Evolutionary conservation across 2,329 filamentous ascomycete species (phyloP).

Genomic region (Ophiostoma australiae): DNA sequence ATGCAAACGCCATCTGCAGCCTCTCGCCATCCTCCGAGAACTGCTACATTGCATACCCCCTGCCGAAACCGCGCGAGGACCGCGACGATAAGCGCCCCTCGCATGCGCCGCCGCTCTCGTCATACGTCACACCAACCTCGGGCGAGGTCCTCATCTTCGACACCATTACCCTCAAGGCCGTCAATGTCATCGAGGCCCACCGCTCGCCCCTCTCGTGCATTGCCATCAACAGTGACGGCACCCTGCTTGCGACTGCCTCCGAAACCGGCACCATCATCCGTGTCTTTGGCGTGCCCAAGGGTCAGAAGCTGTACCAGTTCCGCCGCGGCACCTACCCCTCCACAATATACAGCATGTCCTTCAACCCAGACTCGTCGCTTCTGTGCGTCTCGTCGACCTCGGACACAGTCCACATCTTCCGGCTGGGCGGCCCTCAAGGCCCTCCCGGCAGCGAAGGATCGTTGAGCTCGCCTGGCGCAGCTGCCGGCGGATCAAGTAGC

Average conservation of each 20-base stretch:
- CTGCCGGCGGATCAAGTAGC: background rate
- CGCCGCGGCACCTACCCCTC: slow-evolving; percentile 91
- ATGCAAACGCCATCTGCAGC: slow-evolving; percentile 84
- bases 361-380: slow-evolving; percentile 88
- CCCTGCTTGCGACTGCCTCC: slow-evolving; percentile 84
- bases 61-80: slow-evolving; percentile 68
- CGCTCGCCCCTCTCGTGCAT: slow-evolving; percentile 86
- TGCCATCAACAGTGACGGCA: slow-evolving; percentile 87
- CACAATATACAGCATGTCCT: slow-evolving; percentile 97
- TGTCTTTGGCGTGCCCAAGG: slow-evolving; percentile 86
- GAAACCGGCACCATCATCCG: slow-evolving; percentile 97
- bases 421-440: slow-evolving; percentile 54
- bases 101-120: slow-evolving; percentile 76
- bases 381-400: slow-evolving; percentile 94
- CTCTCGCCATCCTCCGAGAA: slow-evolving; percentile 92
- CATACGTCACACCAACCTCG: slow-evolving; percentile 75
- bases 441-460: slow-evolving; percentile 25
- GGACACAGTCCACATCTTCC: slow-evolving; percentile 95
- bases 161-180: slow-evolving; percentile 78
- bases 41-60: slow-evolving; percentile 90
- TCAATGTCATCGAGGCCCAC: slow-evolving; percentile 94
- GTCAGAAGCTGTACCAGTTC: slow-evolving; percentile 93
- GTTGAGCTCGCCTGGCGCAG: background rate
- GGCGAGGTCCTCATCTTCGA: slow-evolving; percentile 94
- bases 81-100: slow-evolving; percentile 57